Evolutionary conservation across 257 asterid genomes (phyloP), one percentile per base, ranked within the genome.

Genomic region (Galeopsis tetrahit): DNA sequence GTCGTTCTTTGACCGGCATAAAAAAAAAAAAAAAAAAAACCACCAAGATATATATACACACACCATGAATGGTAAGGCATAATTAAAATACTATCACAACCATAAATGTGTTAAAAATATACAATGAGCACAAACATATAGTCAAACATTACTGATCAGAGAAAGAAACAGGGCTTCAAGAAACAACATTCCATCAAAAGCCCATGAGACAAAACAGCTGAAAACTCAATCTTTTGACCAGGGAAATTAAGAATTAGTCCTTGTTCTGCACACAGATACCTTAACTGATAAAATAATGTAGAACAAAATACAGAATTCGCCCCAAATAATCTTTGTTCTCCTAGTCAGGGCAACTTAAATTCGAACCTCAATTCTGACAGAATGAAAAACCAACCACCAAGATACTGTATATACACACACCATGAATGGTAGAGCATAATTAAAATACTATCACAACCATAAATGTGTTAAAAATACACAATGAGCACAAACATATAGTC

Each of bases 101-200:
- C 35, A 31, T 31, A n/a, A 58, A 59, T 13, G 31, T 14, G 49
- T 43, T 28, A 36, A 60, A 11, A 34, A 61, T 49, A 10, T 10
- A 49, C 11, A 60, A 71, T 15, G n/a, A 71, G 31, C 15, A 33
- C 38, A 46, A 34, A 34, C n/a, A n/a, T n/a, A n/a, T n/a, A n/a
- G n/a, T n/a, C n/a, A n/a, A n/a, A n/a, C 4, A 70, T 31, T 42
- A 70, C 34, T 17, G 15, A 31, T 42, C 2, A 13, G n/a, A n/a
- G n/a, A n/a, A n/a, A n/a, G n/a, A n/a, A n/a, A n/a, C n/a, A n/a
- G n/a, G n/a, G n/a, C n/a, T n/a, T n/a, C n/a, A 56, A 55, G 48
- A 60, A 46, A 15, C 62, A 61, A 61, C 46, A 43, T 9, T 57
- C 31, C 32, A 34, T 33, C 17, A 43, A 14, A 4, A 21, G 28